phyloP scores from a whole-genome alignment of 75 land plant genomes.

The Adiantum capillusveneris region DNA sequence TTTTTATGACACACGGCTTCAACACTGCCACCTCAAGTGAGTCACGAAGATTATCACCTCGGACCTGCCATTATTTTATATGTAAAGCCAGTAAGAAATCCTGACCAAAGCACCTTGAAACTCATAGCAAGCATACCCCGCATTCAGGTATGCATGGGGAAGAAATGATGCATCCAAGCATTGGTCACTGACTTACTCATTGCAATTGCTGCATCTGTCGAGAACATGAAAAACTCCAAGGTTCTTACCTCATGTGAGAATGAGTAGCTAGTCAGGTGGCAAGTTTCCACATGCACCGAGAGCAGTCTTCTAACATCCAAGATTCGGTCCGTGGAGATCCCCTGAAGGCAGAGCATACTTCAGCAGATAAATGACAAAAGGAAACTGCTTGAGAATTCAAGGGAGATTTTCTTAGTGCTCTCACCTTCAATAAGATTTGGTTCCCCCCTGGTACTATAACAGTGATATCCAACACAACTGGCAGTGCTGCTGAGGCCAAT shows the following conservation, averaged over 20 bases:
- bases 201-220: too few relatives aligned
- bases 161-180: background rate
- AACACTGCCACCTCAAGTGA: conserved; percentile 60
- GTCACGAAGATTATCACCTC: conserved; percentile 57
- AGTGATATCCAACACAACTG: conserved; percentile 66
- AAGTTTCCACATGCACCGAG: conserved; percentile 71
- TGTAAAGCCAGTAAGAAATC: background rate
- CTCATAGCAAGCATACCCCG: background rate
- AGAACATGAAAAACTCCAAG: too few relatives aligned
- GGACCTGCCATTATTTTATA: conserved; percentile 27
- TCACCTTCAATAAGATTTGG: conserved; percentile 76
- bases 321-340: conserved; percentile 88
- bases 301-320: conserved; percentile 74
- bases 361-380: too few relatives aligned
- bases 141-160: background rate
- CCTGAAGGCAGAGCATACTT: conserved; percentile 35
- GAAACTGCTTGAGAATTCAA: too few relatives aligned
- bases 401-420: background rate
- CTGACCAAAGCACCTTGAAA: background rate
- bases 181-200: too few relatives aligned
- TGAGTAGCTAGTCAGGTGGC: conserved; percentile 81
- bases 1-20: conserved; percentile 66
- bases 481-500: conserved; percentile 44
- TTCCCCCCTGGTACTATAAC: conserved; percentile 66
- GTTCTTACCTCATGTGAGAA: conserved; percentile 63